Percentiles rank a stretch among this genome's conserved stretches.
These are phyloP conservation scores for Selaginella tamariscina DNA, from an alignment of 75 land plant genomes.

Conservation along the genomic window DNA sequence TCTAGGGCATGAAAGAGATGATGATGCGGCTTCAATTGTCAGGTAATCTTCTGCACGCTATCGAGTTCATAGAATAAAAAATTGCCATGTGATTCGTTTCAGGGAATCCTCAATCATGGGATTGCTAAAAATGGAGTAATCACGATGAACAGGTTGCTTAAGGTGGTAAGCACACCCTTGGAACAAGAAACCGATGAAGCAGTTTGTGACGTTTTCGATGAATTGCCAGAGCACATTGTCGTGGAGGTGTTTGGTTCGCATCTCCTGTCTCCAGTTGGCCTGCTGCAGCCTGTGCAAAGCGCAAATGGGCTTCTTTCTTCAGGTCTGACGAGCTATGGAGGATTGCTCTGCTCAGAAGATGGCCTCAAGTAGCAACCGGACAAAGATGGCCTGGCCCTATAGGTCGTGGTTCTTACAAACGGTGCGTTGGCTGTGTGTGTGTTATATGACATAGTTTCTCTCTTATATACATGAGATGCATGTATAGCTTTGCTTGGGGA, in stretches of 20 bases:
- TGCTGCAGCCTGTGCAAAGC: conserved; percentile 49
- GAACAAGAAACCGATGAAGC: background rate
- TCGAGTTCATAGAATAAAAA: background rate
- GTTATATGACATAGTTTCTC: background rate
- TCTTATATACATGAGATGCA: too few relatives aligned
- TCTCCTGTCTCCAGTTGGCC: conserved; percentile 48
- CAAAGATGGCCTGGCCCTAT: conserved; percentile 90
- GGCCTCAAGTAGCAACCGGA: conserved; percentile 36
- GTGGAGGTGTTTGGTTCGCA: conserved; percentile 55
- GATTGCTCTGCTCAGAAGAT: conserved; percentile 41
- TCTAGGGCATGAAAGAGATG: background rate
- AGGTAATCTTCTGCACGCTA: background rate
- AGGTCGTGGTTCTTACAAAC: conserved; percentile 40
- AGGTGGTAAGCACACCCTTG: background rate
- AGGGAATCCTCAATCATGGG: background rate
- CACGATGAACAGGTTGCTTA: background rate
- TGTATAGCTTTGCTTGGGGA: background rate
- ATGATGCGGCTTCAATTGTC: background rate
- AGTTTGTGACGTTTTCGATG: conserved; percentile 24
- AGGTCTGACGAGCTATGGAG: conserved; percentile 56
- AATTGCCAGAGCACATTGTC: conserved; percentile 72
- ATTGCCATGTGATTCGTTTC: too few relatives aligned
- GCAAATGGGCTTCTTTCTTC: conserved; percentile 56
- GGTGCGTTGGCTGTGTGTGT: conserved; percentile 28
- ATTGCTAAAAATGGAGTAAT: background rate